Evolutionary conservation across 73 alveolate species (phyloP).

Genomic region (Tetrahymena malaccensis): DNA sequence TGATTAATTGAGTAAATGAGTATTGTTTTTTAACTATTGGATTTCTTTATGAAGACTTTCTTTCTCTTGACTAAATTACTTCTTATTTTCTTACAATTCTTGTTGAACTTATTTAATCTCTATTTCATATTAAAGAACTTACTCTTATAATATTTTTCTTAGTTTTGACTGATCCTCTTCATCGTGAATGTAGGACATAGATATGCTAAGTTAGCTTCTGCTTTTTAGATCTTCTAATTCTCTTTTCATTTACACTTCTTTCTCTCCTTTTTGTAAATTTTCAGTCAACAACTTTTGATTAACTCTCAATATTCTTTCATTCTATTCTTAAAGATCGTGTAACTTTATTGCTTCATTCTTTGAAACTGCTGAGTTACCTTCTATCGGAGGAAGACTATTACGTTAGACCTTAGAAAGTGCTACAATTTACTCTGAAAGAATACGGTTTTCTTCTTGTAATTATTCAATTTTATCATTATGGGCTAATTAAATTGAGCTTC

Average conservation of each 20-base stretch:
- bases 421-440: background rate
- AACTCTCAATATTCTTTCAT: background rate
- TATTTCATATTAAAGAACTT: background rate
- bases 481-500: background rate
- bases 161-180: background rate
- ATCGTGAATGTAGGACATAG: background rate
- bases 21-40: background rate
- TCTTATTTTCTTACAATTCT: background rate
- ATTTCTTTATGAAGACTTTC: background rate
- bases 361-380: background rate
- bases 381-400: background rate
- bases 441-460: background rate
- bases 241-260: background rate
- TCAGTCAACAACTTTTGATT: background rate
- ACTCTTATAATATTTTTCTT: background rate
- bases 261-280: background rate
- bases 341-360: background rate
- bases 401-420: background rate
- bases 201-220: background rate
- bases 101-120: background rate
- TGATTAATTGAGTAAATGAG: background rate
- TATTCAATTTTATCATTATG: background rate
- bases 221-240: background rate
- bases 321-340: background rate
- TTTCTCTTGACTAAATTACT: background rate